These are phyloP conservation scores for Lactarius quietus DNA, from an alignment of 768 basidiomycete species.

Conservation along the genomic window DNA sequence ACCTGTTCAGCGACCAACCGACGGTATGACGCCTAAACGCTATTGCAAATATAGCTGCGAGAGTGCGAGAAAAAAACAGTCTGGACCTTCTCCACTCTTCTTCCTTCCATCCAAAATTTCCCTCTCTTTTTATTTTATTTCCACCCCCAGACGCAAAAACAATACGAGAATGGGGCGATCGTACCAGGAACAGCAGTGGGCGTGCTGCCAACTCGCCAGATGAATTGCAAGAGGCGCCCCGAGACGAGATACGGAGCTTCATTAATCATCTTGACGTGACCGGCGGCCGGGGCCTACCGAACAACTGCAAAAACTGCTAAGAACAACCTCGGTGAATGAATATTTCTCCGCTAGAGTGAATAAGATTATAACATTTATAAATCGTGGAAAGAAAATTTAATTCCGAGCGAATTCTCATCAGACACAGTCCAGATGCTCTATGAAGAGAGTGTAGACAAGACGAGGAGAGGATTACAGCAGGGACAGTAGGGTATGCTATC, in stretches of 20 bases:
- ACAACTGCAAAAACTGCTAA: neutral
- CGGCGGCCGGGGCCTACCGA: slow-evolving; percentile 10
- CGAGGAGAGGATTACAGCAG: neutral
- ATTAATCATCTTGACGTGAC: slow-evolving; percentile 12
- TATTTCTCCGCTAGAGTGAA: neutral
- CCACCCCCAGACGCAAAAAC: neutral
- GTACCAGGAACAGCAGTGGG: neutral
- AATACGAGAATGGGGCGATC: slow-evolving; percentile 7
- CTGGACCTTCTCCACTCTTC: neutral
- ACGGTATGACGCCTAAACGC: slow-evolving; percentile 1
- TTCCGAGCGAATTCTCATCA: neutral
- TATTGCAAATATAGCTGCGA: slow-evolving; percentile 16
- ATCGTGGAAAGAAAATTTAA: neutral
- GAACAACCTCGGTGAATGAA: slow-evolving; percentile 4
- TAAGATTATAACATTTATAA: neutral
- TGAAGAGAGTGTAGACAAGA: neutral
- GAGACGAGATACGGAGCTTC: slow-evolving; percentile 13
- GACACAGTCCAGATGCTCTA: neutral
- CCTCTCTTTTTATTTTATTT: neutral
- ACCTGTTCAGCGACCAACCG: slow-evolving; percentile 1
- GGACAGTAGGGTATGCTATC: neutral
- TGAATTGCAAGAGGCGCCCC: slow-evolving; percentile 7
- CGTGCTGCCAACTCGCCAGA: neutral
- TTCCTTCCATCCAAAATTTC: neutral
- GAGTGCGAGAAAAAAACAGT: neutral